Evolutionary conservation across 768 basidiomycete species (phyloP).

Genomic region (Panellus pusillus): DNA sequence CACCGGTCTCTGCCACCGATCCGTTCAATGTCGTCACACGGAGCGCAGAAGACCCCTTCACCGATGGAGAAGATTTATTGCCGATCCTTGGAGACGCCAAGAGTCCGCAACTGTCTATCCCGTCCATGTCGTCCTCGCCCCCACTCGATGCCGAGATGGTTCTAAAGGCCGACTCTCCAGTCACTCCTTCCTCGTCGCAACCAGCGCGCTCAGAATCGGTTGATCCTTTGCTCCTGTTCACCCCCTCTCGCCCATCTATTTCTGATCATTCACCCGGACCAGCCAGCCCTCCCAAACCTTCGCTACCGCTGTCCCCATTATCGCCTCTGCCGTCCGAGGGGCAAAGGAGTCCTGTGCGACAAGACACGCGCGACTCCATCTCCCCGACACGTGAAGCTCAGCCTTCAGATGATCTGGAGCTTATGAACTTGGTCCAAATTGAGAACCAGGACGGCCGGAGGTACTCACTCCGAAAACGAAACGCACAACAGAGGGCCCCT

Average conservation of each 20-base stretch:
- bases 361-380: too few species aligned
- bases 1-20: not conserved
- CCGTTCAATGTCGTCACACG: not conserved
- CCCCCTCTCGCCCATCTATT: constrained; percentile 15
- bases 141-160: not conserved
- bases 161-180: not conserved
- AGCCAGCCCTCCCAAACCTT: not conserved
- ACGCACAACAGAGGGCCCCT: constrained; percentile 58
- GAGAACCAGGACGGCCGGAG: constrained; percentile 20
- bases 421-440: not conserved
- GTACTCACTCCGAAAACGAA: constrained; percentile 58
- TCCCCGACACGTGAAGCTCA: constrained; percentile 3
- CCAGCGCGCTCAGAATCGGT: constrained; percentile 12
- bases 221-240: constrained; percentile 16
- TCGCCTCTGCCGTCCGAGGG: too few species aligned
- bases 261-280: constrained; percentile 1
- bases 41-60: not conserved
- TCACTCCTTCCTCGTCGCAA: constrained; percentile 29
- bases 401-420: not conserved
- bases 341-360: too few species aligned
- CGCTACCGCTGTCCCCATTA: too few species aligned
- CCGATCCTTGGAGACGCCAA: constrained; percentile 29
- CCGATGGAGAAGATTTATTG: not conserved
- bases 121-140: not conserved
- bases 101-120: constrained; percentile 27